Evolutionary conservation across 2,329 filamentous ascomycete species (phyloP), one percentile per base, ranked within the genome.

Genomic region (Venturia aucupariae): DNA sequence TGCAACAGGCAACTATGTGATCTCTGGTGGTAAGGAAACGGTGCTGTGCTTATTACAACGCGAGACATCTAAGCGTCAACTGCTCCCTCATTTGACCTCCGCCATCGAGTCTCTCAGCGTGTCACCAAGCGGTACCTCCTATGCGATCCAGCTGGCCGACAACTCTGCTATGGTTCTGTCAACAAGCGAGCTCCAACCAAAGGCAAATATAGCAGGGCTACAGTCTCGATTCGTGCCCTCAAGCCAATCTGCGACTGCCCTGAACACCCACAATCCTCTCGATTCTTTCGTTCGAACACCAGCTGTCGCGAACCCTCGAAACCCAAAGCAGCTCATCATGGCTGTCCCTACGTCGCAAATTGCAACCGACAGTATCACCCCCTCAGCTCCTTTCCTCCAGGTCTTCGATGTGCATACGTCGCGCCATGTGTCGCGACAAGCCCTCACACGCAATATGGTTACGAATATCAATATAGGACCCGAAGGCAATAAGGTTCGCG

Each of bases 31-130:
- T 39, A 86, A 86, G 27, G 94, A 99, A 76, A 92, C 91, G 8
- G 89, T 91, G 24, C 80, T 99, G 51, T 90, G 96, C 10, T 79
- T 97, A 39, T 97, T 92, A 92, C 94, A 99, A 76, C 80, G 97
- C 65, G 90, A 95, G 69, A 97, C 93, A 0, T 87, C 87, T 67
- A 88, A 88, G 72, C 86, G 86, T 71, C 89, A 94, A 72, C 90
- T 88, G 71, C 79, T 99, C 35, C 94, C 94, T n/a, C 92, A 97
- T 81, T 81, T 99, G 65, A 88, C 90, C 30, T 90, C 91, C 6
- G 86, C 87, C 32, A 89, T 99, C 42, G 89, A 94, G 73, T 91
- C 89, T 69, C 84, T 99, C 54, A 86, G 89, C 4, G 84, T 99
- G 41, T 97, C 92, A 19, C 83, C 88, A 0, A 81, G 80, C 22